Evolutionary conservation across 2,329 filamentous ascomycete genomes (phyloP).

Genomic region (Didymella segeticola): DNA sequence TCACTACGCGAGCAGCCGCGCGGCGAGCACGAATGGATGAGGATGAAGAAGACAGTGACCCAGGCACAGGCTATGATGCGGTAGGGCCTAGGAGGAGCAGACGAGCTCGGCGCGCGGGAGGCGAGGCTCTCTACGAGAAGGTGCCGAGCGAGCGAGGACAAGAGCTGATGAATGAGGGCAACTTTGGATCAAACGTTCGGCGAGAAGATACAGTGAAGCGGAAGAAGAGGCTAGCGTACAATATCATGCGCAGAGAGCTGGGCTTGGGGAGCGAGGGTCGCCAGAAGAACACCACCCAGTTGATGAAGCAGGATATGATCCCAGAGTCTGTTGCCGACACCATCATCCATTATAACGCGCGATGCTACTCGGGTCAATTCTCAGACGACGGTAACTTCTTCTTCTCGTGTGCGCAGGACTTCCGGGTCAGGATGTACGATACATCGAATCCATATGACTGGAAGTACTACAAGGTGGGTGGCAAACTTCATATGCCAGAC

Average conservation of each 20-base stretch:
- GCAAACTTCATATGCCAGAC: not conserved
- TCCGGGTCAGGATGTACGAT: constrained; percentile 95
- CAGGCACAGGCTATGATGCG: constrained; percentile 47
- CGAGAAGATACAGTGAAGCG: constrained; percentile 61
- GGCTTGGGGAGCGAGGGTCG: constrained; percentile 68
- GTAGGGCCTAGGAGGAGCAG: constrained; percentile 39
- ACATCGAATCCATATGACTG: constrained; percentile 94
- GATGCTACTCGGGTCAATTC: constrained; percentile 95
- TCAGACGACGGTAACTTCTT: constrained; percentile 98
- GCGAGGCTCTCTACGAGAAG: constrained; percentile 70
- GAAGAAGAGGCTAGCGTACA: constrained; percentile 67
- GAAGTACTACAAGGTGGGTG: constrained; percentile 86
- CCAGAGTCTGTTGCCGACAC: constrained; percentile 80
- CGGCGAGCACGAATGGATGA: constrained; percentile 29
- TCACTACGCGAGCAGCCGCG: constrained; percentile 25
- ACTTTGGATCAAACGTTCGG: constrained; percentile 74
- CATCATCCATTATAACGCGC: constrained; percentile 83
- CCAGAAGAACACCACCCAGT: constrained; percentile 66
- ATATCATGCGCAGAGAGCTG: constrained; percentile 82
- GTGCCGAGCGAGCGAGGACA: constrained; percentile 80
- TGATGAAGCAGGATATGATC: constrained; percentile 79
- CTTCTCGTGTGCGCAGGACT: constrained; percentile 90
- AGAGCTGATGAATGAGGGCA: constrained; percentile 81
- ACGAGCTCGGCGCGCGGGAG: constrained; percentile 53
- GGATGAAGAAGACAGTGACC: constrained; percentile 48